Conservation (phyloP, 495 filamentous ascomycete genomes). For the Penicillium robsamsonii region DNA sequence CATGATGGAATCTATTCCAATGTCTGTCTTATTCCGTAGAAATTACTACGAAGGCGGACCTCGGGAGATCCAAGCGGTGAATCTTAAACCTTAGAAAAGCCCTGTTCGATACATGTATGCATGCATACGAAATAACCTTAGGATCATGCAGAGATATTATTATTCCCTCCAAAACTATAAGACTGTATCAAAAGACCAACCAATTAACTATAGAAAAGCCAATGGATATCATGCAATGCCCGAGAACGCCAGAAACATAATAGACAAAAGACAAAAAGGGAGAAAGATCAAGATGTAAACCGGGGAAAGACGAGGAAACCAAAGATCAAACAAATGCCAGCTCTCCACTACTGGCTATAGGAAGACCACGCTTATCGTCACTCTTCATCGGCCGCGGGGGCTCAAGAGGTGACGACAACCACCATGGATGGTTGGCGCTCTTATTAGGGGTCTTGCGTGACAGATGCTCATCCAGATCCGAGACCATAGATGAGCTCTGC, state of each 20-base stretch:
- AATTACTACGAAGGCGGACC: background rate
- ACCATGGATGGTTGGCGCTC: conserved; percentile 9
- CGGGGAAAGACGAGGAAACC: background rate
- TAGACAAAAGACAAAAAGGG: background rate
- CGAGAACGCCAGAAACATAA: conserved; percentile 17
- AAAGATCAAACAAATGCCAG: conserved; percentile 33
- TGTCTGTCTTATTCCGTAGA: background rate
- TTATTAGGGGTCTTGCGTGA: conserved; percentile 24
- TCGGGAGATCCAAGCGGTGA: background rate
- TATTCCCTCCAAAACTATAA: conserved; percentile 8
- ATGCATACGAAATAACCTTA: background rate
- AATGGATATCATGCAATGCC: conserved; percentile 36
- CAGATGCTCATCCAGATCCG: conserved; percentile 29
- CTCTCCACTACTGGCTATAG: conserved; percentile 32
- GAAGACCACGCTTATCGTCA: conserved; percentile 21
- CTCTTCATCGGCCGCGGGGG: conserved; percentile 22
- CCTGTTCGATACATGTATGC: background rate
- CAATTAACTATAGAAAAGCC: conserved; percentile 17
- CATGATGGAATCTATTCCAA: no score
- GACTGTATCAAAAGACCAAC: background rate
- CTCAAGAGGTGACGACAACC: conserved; percentile 16
- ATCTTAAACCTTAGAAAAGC: background rate
- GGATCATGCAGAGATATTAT: background rate
- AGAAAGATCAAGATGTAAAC: conserved; percentile 1
- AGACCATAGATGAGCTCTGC: conserved; percentile 28